Evolutionary conservation across 2,329 filamentous ascomycete species (phyloP).

Genomic region (Fusarium protoensiforme): DNA sequence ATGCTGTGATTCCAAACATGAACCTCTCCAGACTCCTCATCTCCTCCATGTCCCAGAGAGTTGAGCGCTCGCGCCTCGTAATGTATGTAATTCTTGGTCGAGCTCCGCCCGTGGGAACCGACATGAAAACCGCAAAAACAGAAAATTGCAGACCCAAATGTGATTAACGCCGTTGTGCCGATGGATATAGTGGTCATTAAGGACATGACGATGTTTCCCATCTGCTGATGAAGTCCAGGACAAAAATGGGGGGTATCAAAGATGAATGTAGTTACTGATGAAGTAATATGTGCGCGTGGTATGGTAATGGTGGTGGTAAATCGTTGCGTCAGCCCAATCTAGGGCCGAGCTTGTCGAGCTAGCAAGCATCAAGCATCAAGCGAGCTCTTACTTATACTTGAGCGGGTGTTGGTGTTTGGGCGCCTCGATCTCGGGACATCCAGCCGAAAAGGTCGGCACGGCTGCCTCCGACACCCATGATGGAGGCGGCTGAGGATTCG

Average conservation of each 20-base stretch:
- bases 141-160: constrained; percentile 37
- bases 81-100: constrained; percentile 19
- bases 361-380: constrained; percentile 1
- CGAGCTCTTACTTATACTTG: constrained; percentile 33
- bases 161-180: constrained; percentile 44
- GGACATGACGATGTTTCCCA: constrained; percentile 44
- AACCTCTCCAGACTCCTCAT: not conserved
- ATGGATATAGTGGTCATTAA: constrained; percentile 46
- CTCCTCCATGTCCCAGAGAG: constrained; percentile 7
- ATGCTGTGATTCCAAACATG: constrained; percentile 22
- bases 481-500: constrained; percentile 48
- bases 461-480: constrained; percentile 43
- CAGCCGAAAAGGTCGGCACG: constrained; percentile 60
- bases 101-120: constrained; percentile 17
- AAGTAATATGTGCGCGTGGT: constrained; percentile 43
- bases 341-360: not conserved
- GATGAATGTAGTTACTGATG: constrained; percentile 47
- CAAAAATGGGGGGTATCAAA: constrained; percentile 52
- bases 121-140: constrained; percentile 37
- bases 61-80: constrained; percentile 21
- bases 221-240: constrained; percentile 40
- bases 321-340: constrained; percentile 1
- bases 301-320: constrained; percentile 30
- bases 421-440: constrained; percentile 61
- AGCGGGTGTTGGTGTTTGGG: constrained; percentile 44